Base-by-base conservation (phyloP, 2,329 filamentous ascomycete species). In the Orbilia javanica region DNA sequence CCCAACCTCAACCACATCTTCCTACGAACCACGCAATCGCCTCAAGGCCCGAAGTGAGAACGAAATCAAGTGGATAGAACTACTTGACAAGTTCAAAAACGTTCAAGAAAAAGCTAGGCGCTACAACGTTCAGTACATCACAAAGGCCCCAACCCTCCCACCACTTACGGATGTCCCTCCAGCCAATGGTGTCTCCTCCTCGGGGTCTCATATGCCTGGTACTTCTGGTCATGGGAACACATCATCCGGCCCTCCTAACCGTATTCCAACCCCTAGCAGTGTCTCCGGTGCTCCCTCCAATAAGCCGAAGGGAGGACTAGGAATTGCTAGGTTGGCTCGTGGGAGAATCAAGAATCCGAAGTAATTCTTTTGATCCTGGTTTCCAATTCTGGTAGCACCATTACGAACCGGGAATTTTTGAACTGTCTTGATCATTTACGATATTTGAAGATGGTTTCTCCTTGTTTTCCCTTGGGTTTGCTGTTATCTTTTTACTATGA, bases 1-100 rank as follows among this genome's bases (percentile, higher is more conserved):
- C 6, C 44, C 70, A 27, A 25, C 63, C 4, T 78, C 66, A 15
- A 57, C n/a, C 18, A 57, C 67, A 27, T 73, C 67, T 20, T 42
- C 57, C 80, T 93, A 91, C 84, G 91, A 94, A 81, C 88, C 92
- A 76, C 88, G 91, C 34, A 95, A 92, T 81, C 88, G 94, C 77
- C 87, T 97, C 57, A 87, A 97, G 89, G 90, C 89, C 60, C 88
- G 94, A 69, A 93, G 96, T 80, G 94, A 97, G 69, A 90, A 89
- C 67, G 90, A 90, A 36, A 97, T 99, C 81, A 91, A 92, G 69
- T 99, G 96, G 96, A 89, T 89, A 1, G 96, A 99, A 81, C 87
- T 99, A 39, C 88, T 99, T 4, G 96, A 99, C 80, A 97, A 97
- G 83, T 99, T 99, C 85, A 92, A 93, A 80, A 89, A 88, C 65